These are phyloP conservation scores for Phytopythium cucurbitacearum DNA, from an alignment of 352 stramenopile genomes.

Conservation along the genomic window DNA sequence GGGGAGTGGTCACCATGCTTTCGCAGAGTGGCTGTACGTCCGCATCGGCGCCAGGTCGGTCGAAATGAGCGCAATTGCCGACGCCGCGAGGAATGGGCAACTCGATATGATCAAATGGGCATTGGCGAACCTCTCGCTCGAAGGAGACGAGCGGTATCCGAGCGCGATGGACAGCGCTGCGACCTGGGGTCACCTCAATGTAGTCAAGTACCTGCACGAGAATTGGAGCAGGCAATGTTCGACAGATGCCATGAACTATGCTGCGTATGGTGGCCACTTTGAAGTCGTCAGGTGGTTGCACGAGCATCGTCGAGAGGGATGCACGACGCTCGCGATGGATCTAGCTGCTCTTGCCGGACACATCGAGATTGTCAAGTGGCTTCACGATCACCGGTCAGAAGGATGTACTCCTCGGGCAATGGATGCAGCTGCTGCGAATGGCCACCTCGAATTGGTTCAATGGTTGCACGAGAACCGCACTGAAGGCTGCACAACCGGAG, in stretches of 20 bases:
- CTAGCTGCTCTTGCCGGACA: not conserved
- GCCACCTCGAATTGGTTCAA: too few species aligned
- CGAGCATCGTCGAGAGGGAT: constrained; percentile 1
- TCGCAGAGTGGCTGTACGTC: too few species aligned
- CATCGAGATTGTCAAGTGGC: constrained; percentile 13
- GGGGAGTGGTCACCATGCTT: too few species aligned
- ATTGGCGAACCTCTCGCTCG: constrained; percentile 4
- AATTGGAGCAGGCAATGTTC: not conserved
- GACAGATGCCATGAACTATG: constrained; percentile 5
- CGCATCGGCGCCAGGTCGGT: not conserved
- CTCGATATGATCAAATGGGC: constrained; percentile 5
- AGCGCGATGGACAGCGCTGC: constrained; percentile 3
- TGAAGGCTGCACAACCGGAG: too few species aligned
- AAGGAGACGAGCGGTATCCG: not conserved
- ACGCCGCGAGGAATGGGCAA: constrained; percentile 3
- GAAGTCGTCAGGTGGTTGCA: constrained; percentile 5
- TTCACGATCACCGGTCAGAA: constrained; percentile 7
- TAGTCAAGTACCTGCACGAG: constrained; percentile 6
- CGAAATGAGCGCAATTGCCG: constrained; percentile 1
- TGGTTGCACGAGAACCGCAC: too few species aligned
- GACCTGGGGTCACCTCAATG: constrained; percentile 2
- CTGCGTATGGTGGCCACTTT: constrained; percentile 1
- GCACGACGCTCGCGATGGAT: constrained; percentile 7
- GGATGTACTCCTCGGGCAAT: constrained; percentile 3
- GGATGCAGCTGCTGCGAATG: constrained; percentile 1